Evolutionary conservation across 345 rosid species (phyloP), one percentile per base, ranked within the genome.

Genomic region (Mercurialis annua): DNA sequence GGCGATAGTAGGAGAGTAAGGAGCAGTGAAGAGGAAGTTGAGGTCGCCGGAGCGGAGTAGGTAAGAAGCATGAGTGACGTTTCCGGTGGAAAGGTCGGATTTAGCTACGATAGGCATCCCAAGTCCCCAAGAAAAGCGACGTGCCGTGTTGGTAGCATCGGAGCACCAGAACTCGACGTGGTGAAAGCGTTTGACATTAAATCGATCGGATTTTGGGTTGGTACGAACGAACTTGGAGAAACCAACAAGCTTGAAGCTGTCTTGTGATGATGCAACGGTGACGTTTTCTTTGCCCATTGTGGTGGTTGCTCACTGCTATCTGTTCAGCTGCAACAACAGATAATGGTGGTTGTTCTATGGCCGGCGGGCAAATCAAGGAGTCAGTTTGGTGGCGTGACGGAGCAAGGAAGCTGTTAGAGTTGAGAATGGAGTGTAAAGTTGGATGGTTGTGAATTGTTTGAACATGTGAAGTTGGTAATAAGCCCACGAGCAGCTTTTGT

Each of bases 61-160:
- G 71, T 90, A 90, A 16, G 97, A 92, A 10, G 97, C 96, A 60
- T 93, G 98, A 33, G 82, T 78, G 47, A 59, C 54, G 79, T 92
- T 92, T 0, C 97, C 98, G 34, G 98, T 90, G 77, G 97, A 92
- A 46, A 92, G 91, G 65, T 93, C 98, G 8, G 98, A 93, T 73
- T 90, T 93, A 23, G 89, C 92, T 60, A 83, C 59, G 68, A 93
- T 43, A 3, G 81, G 83, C 98, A 90, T 90, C 33, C 97, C 98
- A 31, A 93, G 89, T 3, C 92, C 98, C 96, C 96, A 92, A 0
- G 96, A 84, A 84, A 92, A 92, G 40, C 97, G 94, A 43, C 88
- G 88, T 7, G 93, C 71, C 58, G 81, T 56, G 76, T 92, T 92
- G 74, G 94, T 85, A 59, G 98, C 93, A 59, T 92, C 97, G 66